Base-by-base conservation (phyloP, 1,284 basidiomycete species). In the Moniliella sp. region DNA sequence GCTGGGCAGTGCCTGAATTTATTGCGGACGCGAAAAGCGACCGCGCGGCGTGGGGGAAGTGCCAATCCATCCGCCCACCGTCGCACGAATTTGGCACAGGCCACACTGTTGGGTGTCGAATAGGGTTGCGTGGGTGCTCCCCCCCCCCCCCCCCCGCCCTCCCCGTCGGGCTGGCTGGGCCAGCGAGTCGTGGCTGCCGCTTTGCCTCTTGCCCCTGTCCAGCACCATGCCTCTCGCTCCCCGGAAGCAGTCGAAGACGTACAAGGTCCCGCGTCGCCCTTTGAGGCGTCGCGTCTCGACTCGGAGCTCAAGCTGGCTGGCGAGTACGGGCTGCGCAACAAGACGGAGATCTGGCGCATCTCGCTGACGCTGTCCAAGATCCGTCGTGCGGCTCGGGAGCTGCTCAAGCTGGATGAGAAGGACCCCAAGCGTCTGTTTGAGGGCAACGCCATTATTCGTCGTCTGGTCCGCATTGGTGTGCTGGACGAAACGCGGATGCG, bases 351-450 rank as follows among this genome's bases (percentile, higher is more conserved):
- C 70, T 97, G 88, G 88, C 81, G 91, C 62, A 94, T 99, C 66
- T 76, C 84, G 64, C 76, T 97, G 61, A 50, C 47, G n/a, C 76
- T 99, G 40, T 97, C 91, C 62, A 94, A 99, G 74, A 97, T 97
- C 64, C 88, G 88, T 72, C 84, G 91, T 78, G 91, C 88, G 43
- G 91, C 88, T 49, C 88, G 88, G 79, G 88, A 97, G 70, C 78
- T 97, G 46, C 78, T 97, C 67, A 97, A 97, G 73, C 83, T 99
- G 67, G 88, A 97, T 59, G 79, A 78, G 67, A 97, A 99, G 68
- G 91, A 97, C 69, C 84, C 88, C 63, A 97, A 94, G 72, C 81
- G 91, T 67, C 80, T 97, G 45, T 97, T n/a, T 99, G 91, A 97
- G 71, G 68, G 83, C 64, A 99, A 99, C 67, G 88, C 88, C 62